Conservation (phyloP, 768 basidiomycete genomes). For the Boletus rufocinnamomeus region DNA sequence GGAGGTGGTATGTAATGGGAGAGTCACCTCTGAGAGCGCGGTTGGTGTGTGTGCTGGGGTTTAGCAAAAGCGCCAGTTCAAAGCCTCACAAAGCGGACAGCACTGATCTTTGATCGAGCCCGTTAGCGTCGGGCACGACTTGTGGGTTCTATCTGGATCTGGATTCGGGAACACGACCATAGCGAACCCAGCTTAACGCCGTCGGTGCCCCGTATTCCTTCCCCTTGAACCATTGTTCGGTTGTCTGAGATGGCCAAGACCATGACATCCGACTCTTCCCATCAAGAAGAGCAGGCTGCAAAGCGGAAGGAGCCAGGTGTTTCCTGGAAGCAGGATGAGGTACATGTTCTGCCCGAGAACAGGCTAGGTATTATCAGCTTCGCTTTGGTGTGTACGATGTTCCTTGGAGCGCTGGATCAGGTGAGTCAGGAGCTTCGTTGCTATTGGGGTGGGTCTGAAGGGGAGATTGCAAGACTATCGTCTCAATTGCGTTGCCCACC, state of each 20-base stretch:
- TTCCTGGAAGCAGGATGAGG: slow-evolving; percentile 53
- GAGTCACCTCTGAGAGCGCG: neutral
- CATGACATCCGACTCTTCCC: neutral
- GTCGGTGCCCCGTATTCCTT: neutral
- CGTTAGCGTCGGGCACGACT: neutral
- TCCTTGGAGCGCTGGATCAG: slow-evolving; percentile 55
- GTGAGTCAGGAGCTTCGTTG: slow-evolving; percentile 30
- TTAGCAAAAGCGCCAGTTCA: neutral
- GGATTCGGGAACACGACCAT: neutral
- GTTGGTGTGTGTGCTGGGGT: neutral
- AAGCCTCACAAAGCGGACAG: neutral
- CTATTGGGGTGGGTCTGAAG: neutral
- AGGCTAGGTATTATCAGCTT: slow-evolving; percentile 25
- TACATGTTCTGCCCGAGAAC: slow-evolving; percentile 48
- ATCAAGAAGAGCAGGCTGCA: neutral
- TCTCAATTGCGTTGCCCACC: slow-evolving; percentile 70
- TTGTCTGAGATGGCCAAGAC: neutral
- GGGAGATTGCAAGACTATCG: slow-evolving; percentile 47
- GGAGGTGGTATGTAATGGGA: neutral
- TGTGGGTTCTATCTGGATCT: neutral
- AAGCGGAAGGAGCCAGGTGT: slow-evolving; percentile 36
- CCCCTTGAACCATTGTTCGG: neutral
- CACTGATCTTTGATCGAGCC: neutral
- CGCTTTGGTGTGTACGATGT: slow-evolving; percentile 30
- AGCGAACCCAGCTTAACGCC: neutral